Evolutionary conservation across 2,329 filamentous ascomycete genomes (phyloP).

Genomic region (Venturia carpophila): DNA sequence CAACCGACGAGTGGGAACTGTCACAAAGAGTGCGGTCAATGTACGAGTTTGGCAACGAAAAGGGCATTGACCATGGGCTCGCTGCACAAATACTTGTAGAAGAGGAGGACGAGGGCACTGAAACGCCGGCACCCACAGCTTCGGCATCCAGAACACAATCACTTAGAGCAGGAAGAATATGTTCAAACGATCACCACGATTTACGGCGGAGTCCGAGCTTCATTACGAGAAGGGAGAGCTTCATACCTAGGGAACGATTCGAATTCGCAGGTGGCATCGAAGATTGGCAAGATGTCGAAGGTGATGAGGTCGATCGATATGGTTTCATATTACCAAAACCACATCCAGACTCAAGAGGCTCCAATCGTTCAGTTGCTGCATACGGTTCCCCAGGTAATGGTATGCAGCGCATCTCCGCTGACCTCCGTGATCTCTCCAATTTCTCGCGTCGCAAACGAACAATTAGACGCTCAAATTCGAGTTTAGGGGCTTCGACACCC

Average conservation of each 20-base stretch:
- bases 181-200: neutral
- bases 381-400: slow-evolving; percentile 26
- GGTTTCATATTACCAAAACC: slow-evolving; percentile 49
- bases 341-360: slow-evolving; percentile 30
- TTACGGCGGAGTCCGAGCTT: slow-evolving; percentile 23
- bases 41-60: slow-evolving; percentile 55
- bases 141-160: neutral
- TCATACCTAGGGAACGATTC: slow-evolving; percentile 43
- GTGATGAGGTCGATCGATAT: slow-evolving; percentile 55
- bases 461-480: slow-evolving; percentile 43
- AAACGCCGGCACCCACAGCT: neutral
- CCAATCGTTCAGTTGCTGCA: slow-evolving; percentile 21
- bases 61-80: slow-evolving; percentile 36
- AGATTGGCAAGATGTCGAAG: slow-evolving; percentile 55
- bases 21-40: slow-evolving; percentile 56
- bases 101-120: slow-evolving; percentile 19
- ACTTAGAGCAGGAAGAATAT: neutral
- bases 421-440: slow-evolving; percentile 48
- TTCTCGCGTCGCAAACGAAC: slow-evolving; percentile 47
- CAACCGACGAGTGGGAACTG: slow-evolving; percentile 55
- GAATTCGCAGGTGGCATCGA: slow-evolving; percentile 57
- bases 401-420: slow-evolving; percentile 53
- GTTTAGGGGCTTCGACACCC: slow-evolving; percentile 35
- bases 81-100: slow-evolving; percentile 16
- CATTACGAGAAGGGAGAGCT: slow-evolving; percentile 25